Evolutionary conservation across 23 red algal genomes (phyloP), one percentile per base, ranked within the genome.

Genomic region (Gracilariopsis chorda): DNA sequence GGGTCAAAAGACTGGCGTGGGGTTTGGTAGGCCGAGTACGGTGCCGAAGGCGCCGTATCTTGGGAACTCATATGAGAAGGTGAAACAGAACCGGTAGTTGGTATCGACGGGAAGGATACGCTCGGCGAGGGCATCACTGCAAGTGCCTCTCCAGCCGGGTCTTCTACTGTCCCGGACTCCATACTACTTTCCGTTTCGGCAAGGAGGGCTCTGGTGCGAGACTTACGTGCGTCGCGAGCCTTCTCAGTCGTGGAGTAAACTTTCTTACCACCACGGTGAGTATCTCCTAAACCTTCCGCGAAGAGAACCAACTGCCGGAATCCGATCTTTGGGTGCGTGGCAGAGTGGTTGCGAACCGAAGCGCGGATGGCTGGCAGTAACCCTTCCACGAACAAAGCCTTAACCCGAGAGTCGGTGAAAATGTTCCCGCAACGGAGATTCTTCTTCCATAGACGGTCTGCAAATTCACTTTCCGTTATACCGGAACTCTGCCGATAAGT

Each of bases 331-430:
- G 71, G 71, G 42, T 77, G 71, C 43, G 34, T 47, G 30, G 30
- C 37, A 13, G 48, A 51, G 30, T 77, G 48, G 20, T 51, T 46
- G 14, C 71, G 71, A 35, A 77, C 71, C 14, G 28, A 28, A 7
- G n/a, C 48, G 33, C 71, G n/a, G 21, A 51, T 47, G 19, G 71
- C 71, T 28, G 41, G 37, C 33, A 43, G 25, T 23, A 77, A 44
- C 43, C 71, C 41, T 51, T 77, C 71, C 23, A 77, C 42, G 30
- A 77, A 77, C 14, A 77, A 23, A n/a, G 71, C 43, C 25, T 61
- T 81, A 19, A 41, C 23, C 45, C 77, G 63, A 3, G 35, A 16
- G 8, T 81, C 51, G 7, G 52, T 29, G 29, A 81, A 61, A 12
- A 77, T 43, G 4, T 42, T 44, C 1, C 51, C 77, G 60, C 77